Base-by-base conservation (phyloP, 768 basidiomycete genomes). In the Strobilomyces dryophilus region DNA sequence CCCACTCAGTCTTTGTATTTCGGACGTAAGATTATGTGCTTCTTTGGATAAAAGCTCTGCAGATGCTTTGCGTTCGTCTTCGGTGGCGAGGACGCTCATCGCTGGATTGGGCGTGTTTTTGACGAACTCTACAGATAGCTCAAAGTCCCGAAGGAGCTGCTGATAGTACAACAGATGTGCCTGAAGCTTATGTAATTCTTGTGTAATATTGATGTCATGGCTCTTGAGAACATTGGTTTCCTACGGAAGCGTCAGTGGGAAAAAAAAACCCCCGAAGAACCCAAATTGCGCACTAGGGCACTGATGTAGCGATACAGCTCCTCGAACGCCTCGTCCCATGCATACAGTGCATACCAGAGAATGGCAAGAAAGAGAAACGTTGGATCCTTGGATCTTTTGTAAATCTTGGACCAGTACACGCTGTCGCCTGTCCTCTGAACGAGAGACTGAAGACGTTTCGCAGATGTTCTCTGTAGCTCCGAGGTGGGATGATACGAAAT, bases 271-370 rank as follows among this genome's bases (percentile, higher is more conserved):
- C n/a, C 4, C 4, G 1, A 12, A 5, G 1, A 26, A 17, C 48
- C 6, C 11, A 39, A 15, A 26, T 34, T 9, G 15, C 78, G 20
- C 64, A 82, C 80, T 66, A 85, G 62, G 43, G 52, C 64, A 43
- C 74, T 77, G 20, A 84, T 76, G 56, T 83, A 78, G 5, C 58
- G 54, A 59, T 80, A 80, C 34, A 84, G 53, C 8, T 68, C 63
- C 55, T 83, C 81, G 18, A 83, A 71, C 1, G 79, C 72, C 61
- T 84, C 81, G 50, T 84, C 83, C 81, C 83, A 84, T 5, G 79
- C 76, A 61, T 84, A 83, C 7, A 83, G 57, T 0, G 79, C 75
- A 57, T 82, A 81, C 83, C 83, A 84, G 24, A 84, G 66, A 29
- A 77, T 67, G 15, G 76, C 71, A 18, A 84, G 62, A 37, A 84